These are phyloP conservation scores for Monilinia aucupariae DNA, from an alignment of 2,329 filamentous ascomycete species.

Conservation along the genomic window DNA sequence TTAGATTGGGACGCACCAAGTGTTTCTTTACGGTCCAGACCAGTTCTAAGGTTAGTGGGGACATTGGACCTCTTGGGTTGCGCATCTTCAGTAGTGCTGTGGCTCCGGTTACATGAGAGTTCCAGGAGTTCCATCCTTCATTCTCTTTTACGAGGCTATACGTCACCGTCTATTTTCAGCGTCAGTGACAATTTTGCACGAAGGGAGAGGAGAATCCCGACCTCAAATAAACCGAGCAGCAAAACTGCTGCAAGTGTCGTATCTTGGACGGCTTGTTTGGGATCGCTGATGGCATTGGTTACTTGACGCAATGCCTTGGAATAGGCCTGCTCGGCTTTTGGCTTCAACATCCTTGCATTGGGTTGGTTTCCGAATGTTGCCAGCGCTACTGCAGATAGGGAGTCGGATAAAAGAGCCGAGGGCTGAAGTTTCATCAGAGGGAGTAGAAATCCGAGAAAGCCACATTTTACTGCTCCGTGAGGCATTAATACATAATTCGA, in stretches of 20 bases:
- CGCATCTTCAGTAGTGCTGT: conserved; percentile 10
- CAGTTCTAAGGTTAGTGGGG: conserved; percentile 10
- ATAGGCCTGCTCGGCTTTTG: conserved; percentile 14
- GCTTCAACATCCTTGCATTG: conserved; percentile 13
- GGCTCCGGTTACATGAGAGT: conserved; percentile 11
- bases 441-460: conserved; percentile 13
- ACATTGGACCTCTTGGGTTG: conserved; percentile 7
- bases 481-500: conserved; percentile 16
- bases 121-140: conserved; percentile 14
- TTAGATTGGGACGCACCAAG: not conserved
- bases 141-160: conserved; percentile 8
- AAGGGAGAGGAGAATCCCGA: not conserved
- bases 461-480: conserved; percentile 4
- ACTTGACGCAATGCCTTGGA: conserved; percentile 10
- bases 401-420: conserved; percentile 7
- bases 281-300: conserved; percentile 8
- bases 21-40: conserved; percentile 7
- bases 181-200: not conserved
- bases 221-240: conserved; percentile 12
- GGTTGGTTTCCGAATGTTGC: conserved; percentile 15
- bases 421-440: conserved; percentile 13
- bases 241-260: conserved; percentile 15
- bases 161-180: conserved; percentile 4
- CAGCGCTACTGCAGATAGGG: conserved; percentile 2
- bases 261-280: conserved; percentile 6